A percentile compares a stretch with the other conserved stretches of the same genome.
Conservation (phyloP, 306 rosid species). For the Castanopsis chinensis region DNA sequence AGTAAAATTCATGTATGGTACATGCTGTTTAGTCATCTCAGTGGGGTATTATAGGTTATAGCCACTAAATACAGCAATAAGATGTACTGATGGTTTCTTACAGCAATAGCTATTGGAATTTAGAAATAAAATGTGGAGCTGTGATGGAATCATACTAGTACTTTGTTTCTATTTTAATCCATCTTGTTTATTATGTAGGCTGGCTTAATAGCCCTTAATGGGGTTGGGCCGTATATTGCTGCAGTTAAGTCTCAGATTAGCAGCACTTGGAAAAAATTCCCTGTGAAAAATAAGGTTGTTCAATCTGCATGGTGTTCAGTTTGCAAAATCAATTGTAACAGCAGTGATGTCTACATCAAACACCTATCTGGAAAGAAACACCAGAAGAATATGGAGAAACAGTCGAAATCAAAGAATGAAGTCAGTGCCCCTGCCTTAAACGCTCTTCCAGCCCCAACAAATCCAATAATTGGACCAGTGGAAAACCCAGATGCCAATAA, state of each 20-base stretch:
- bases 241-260: conserved; percentile 34
- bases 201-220: conserved; percentile 34
- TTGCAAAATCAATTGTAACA: conserved; percentile 61
- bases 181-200: conserved; percentile 38
- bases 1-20: too few relatives aligned
- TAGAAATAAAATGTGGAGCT: background rate
- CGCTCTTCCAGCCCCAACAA: conserved; percentile 2
- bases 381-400: conserved; percentile 45
- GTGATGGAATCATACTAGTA: background rate
- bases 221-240: conserved; percentile 40
- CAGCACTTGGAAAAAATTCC: conserved; percentile 34
- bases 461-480: conserved; percentile 36
- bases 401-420: conserved; percentile 22
- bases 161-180: conserved; percentile 2
- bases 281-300: conserved; percentile 41
- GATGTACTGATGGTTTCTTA: background rate
- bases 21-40: background rate
- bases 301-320: conserved; percentile 63
- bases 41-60: too few relatives aligned
- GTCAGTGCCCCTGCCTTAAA: background rate
- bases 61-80: background rate
- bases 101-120: background rate
- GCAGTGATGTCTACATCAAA: conserved; percentile 41
- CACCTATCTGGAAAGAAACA: conserved; percentile 74
- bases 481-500: conserved; percentile 41